Conservation (phyloP, 352 stramenopile genomes). For the Globisporangium apiculatum region DNA sequence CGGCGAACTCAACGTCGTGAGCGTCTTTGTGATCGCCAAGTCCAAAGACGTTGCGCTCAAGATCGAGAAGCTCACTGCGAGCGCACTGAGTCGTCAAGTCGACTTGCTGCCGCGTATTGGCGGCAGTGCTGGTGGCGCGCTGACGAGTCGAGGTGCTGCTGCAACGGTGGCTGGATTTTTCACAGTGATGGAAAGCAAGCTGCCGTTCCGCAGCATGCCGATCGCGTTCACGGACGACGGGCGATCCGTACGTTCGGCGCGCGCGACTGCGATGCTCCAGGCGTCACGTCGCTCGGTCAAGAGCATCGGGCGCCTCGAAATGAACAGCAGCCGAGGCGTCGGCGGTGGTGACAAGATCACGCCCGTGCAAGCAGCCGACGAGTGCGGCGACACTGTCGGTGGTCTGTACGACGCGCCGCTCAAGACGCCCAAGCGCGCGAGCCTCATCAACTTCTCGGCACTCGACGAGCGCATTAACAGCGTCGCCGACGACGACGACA, state of each 20-base stretch:
- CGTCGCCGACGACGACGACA: constrained; percentile 1
- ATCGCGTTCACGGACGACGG: constrained; percentile 11
- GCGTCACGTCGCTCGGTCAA: constrained; percentile 1
- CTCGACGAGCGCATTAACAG: constrained; percentile 1
- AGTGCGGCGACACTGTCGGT: constrained; percentile 1
- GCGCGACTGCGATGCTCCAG: not conserved
- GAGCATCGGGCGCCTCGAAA: not conserved
- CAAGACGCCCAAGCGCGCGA: not conserved
- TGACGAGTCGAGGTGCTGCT: not conserved
- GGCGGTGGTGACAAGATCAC: constrained; percentile 7
- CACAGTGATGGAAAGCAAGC: constrained; percentile 7
- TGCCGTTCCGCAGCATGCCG: constrained; percentile 24
- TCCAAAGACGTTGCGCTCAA: constrained; percentile 36
- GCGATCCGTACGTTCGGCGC: constrained; percentile 5
- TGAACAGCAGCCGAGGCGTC: not conserved
- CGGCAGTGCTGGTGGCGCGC: not conserved
- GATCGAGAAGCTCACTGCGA: constrained; percentile 46
- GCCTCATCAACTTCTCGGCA: constrained; percentile 3
- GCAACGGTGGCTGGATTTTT: constrained; percentile 17
- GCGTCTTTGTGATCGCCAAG: constrained; percentile 56
- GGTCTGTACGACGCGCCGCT: too few species aligned
- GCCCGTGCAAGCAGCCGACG: constrained; percentile 6
- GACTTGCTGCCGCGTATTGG: constrained; percentile 42
- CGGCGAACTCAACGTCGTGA: constrained; percentile 38
- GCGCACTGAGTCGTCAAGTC: constrained; percentile 33